phyloP scores from a whole-genome alignment of 2,329 filamentous ascomycete genomes.

The Elsinoe necatrix region DNA sequence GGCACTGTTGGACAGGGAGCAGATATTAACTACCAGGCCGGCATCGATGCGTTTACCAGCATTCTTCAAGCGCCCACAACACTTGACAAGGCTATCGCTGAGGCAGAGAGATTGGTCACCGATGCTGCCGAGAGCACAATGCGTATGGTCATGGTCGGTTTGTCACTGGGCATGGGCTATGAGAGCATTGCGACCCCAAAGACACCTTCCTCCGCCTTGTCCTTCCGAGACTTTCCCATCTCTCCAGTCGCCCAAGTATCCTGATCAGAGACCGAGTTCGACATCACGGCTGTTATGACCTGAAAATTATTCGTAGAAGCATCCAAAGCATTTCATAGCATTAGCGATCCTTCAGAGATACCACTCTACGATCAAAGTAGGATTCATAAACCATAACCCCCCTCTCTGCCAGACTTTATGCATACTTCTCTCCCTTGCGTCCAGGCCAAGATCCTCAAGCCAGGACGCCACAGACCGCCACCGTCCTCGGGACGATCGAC shows the following conservation, averaged over 20 bases:
- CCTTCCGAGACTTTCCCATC: slow-evolving; percentile 12
- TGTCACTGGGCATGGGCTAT: slow-evolving; percentile 8
- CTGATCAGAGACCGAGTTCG: neutral
- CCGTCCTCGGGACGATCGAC: neutral
- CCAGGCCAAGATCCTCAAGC: too few relatives aligned
- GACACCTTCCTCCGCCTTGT: slow-evolving; percentile 7
- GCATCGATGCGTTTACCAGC: slow-evolving; percentile 32
- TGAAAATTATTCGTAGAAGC: neutral
- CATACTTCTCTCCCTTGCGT: too few relatives aligned
- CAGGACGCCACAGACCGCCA: neutral
- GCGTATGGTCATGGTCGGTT: slow-evolving; percentile 32
- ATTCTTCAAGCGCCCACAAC: slow-evolving; percentile 30
- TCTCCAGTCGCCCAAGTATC: slow-evolving; percentile 2
- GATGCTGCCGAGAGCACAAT: slow-evolving; percentile 33
- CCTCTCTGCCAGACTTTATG: neutral
- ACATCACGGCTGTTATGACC: slow-evolving; percentile 8
- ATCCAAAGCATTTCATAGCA: slow-evolving; percentile 5
- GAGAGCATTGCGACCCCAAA: slow-evolving; percentile 10
- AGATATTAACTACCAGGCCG: slow-evolving; percentile 28
- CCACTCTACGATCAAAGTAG: neutral
- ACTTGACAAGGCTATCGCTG: slow-evolving; percentile 29
- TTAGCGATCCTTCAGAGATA: neutral
- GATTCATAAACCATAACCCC: neutral
- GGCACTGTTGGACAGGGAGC: slow-evolving; percentile 35
- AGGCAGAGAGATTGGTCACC: slow-evolving; percentile 29